A percentile compares a stretch with the other conserved stretches of the same genome.
phyloP scores from a whole-genome alignment of 768 basidiomycete species.

The Psilocybe subaeruginosa region DNA sequence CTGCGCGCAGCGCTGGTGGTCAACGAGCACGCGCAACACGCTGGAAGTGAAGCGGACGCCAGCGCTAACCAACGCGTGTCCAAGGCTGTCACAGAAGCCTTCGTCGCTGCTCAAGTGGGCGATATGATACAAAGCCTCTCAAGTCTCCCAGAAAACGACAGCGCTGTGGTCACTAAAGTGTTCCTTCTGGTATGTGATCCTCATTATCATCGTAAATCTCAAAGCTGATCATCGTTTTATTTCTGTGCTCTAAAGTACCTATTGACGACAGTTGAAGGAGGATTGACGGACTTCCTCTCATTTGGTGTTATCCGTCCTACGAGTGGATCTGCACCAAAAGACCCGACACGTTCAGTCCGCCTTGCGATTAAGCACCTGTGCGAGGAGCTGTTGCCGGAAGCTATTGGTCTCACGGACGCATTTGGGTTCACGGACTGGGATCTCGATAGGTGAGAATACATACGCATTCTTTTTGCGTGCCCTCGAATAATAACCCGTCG shows the following conservation, averaged over 20 bases:
- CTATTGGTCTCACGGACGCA: slow-evolving; percentile 70
- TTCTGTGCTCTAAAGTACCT: slow-evolving; percentile 50
- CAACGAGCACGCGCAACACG: slow-evolving; percentile 40
- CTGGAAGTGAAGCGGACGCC: slow-evolving; percentile 46
- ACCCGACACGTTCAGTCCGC: slow-evolving; percentile 53
- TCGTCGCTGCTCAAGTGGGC: slow-evolving; percentile 59
- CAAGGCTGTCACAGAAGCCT: slow-evolving; percentile 70
- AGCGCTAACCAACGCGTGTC: slow-evolving; percentile 60
- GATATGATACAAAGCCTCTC: slow-evolving; percentile 44
- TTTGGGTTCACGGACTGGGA: slow-evolving; percentile 81
- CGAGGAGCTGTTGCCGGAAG: slow-evolving; percentile 58
- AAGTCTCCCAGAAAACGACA: slow-evolving; percentile 25
- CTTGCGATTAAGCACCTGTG: slow-evolving; percentile 52
- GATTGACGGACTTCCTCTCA: slow-evolving; percentile 61
- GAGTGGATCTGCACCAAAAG: slow-evolving; percentile 23
- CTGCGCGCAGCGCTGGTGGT: slow-evolving; percentile 69
- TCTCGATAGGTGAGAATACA: slow-evolving; percentile 56
- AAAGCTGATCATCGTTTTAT: neutral
- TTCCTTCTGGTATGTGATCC: slow-evolving; percentile 45
- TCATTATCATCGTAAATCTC: neutral
- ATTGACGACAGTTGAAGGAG: slow-evolving; percentile 56
- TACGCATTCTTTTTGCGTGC: neutral
- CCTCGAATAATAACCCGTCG: neutral
- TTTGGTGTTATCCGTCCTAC: slow-evolving; percentile 44
- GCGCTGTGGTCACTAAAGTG: slow-evolving; percentile 35